Evolutionary conservation across 192 early-diverging fungal species (phyloP).

Genomic region (Backusella morwellensis): DNA sequence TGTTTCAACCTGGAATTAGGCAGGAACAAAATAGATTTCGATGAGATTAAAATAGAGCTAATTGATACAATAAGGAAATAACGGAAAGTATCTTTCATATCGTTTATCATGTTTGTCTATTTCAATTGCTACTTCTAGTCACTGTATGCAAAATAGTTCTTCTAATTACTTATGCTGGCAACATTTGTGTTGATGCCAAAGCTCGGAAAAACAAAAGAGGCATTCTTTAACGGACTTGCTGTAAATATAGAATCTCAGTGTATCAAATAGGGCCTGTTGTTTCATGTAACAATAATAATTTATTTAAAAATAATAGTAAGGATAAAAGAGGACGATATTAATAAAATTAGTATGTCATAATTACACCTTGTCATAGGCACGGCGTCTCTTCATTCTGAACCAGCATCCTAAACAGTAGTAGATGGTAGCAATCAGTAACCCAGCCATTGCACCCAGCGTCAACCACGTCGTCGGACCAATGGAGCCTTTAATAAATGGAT

Average conservation of each 20-base stretch:
- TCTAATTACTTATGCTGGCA: too few relatives aligned
- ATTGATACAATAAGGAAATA: too few relatives aligned
- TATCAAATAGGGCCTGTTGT: not conserved
- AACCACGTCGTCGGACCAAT: not conserved
- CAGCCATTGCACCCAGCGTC: not conserved
- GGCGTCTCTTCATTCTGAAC: not conserved
- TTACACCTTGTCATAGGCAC: not conserved
- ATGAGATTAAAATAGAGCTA: too few relatives aligned
- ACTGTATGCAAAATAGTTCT: too few relatives aligned
- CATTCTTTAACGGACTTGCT: not conserved
- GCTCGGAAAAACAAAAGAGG: not conserved
- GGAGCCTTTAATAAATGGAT: not conserved
- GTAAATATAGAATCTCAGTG: not conserved
- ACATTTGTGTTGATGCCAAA: too few relatives aligned
- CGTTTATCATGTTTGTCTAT: too few relatives aligned
- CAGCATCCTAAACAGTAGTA: not conserved
- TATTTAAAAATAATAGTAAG: not conserved
- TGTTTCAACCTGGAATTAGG: too few relatives aligned
- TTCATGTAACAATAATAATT: not conserved
- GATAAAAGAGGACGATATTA: not conserved
- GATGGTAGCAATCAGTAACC: not conserved
- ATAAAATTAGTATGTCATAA: not conserved
- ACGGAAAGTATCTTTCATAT: too few relatives aligned
- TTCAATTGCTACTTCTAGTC: too few relatives aligned
- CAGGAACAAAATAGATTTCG: too few relatives aligned